Evolutionary conservation across 1,284 basidiomycete genomes (phyloP).

Genomic region (Boletus smithii): DNA sequence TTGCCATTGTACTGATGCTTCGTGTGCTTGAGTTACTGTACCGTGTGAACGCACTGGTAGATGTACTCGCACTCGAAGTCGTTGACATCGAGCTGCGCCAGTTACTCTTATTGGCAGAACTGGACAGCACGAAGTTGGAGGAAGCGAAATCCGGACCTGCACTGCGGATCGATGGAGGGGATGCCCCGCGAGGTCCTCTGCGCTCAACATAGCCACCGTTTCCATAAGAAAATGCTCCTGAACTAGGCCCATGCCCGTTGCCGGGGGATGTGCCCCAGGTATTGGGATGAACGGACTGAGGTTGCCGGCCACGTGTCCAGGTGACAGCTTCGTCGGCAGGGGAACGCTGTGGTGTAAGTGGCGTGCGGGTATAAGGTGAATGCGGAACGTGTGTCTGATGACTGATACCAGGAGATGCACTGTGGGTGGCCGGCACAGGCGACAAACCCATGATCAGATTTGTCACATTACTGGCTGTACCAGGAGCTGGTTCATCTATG

Average conservation of each 20-base stretch:
- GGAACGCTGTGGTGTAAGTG: slow-evolving; percentile 37
- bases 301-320: slow-evolving; percentile 35
- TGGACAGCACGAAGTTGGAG: slow-evolving; percentile 20
- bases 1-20: slow-evolving; percentile 73
- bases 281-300: slow-evolving; percentile 18
- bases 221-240: slow-evolving; percentile 13
- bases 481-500: slow-evolving; percentile 43
- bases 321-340: slow-evolving; percentile 34
- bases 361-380: slow-evolving; percentile 29
- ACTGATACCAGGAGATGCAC: slow-evolving; percentile 8
- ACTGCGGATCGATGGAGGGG: slow-evolving; percentile 44
- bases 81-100: slow-evolving; percentile 73
- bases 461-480: slow-evolving; percentile 65
- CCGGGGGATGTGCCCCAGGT: slow-evolving; percentile 20
- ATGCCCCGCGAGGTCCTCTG: slow-evolving; percentile 20
- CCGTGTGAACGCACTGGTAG: slow-evolving; percentile 67
- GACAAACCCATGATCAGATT: slow-evolving; percentile 61
- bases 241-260: slow-evolving; percentile 8
- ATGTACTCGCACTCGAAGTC: slow-evolving; percentile 63
- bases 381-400: slow-evolving; percentile 25
- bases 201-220: slow-evolving; percentile 20
- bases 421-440: slow-evolving; percentile 16
- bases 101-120: slow-evolving; percentile 43
- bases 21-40: slow-evolving; percentile 73
- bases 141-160: slow-evolving; percentile 36